A percentile compares a stretch with the other conserved stretches of the same genome.
phyloP scores from a whole-genome alignment of 306 rosid species.

The Benincasa hispida region DNA sequence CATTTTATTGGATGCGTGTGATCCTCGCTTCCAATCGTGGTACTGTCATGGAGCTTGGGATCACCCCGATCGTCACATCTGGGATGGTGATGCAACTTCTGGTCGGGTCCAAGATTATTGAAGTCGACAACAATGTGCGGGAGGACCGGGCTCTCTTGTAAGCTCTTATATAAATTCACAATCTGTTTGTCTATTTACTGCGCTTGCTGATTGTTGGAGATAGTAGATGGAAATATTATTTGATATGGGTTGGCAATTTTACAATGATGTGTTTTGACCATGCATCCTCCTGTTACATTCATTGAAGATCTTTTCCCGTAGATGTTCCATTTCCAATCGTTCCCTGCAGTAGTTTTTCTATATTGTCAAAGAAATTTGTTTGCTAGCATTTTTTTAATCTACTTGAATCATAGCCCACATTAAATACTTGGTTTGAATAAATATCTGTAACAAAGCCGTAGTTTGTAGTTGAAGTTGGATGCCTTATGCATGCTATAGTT shows the following conservation, averaged over 20 bases:
- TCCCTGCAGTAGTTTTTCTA: not conserved
- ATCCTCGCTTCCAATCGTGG: conserved; percentile 92
- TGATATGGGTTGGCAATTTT: not conserved
- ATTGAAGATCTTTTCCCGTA: not conserved
- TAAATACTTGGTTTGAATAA: not conserved
- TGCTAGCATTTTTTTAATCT: not conserved
- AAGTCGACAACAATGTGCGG: conserved; percentile 87
- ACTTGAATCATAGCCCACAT: not conserved
- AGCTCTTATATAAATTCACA: conserved; percentile 4
- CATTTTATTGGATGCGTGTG: conserved; percentile 95
- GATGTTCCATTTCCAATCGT: not conserved
- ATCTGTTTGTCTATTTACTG: too few relatives aligned
- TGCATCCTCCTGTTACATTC: not conserved
- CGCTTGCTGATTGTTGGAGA: not conserved
- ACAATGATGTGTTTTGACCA: not conserved
- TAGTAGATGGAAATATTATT: not conserved
- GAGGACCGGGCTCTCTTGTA: conserved; percentile 93
- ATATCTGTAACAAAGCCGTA: not conserved
- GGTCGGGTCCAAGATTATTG: conserved; percentile 80
- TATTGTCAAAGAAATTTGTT: not conserved
- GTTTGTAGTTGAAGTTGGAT: too few relatives aligned
- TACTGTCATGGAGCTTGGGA: conserved; percentile 94
- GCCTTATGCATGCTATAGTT: not conserved
- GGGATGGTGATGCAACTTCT: conserved; percentile 89
- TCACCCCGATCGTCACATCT: conserved; percentile 90